Evolutionary conservation across 208 protist genomes (phyloP).

Genomic region (Wallacemonas sp.): DNA sequence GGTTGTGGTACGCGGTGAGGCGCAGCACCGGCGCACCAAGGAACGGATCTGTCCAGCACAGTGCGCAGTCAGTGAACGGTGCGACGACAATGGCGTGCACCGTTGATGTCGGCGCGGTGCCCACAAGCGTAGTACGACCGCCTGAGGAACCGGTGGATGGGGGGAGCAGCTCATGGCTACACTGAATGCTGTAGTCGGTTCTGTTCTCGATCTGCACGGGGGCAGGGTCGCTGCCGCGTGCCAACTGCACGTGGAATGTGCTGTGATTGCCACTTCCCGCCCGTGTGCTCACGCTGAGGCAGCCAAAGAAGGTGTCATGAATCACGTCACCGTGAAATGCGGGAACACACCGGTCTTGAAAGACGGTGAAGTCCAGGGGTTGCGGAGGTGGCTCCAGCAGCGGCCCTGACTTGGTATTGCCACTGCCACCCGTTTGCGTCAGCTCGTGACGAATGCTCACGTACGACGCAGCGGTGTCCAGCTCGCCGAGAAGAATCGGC

Average conservation of each 20-base stretch:
- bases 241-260: not conserved
- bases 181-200: conserved; percentile 30
- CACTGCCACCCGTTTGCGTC: no score
- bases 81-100: conserved; percentile 10
- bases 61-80: conserved; percentile 23
- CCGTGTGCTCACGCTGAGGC: conserved; percentile 17
- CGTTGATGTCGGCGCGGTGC: not conserved
- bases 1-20: conserved; percentile 11
- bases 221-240: not conserved
- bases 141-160: not conserved
- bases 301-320: conserved; percentile 19
- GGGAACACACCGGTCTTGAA: not conserved
- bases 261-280: not conserved
- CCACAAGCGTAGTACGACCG: not conserved
- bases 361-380: not conserved
- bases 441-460: conserved; percentile 3
- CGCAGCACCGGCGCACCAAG: conserved; percentile 4
- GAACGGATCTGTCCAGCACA: conserved; percentile 18
- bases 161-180: conserved; percentile 18
- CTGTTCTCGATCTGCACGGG: conserved; percentile 53
- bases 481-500: not conserved
- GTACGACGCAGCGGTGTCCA: conserved; percentile 3
- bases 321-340: not conserved
- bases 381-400: not conserved
- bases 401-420: not conserved